Evolutionary conservation across 2,329 filamentous ascomycete species (phyloP).

Genomic region (Xylariaceae sp.): DNA sequence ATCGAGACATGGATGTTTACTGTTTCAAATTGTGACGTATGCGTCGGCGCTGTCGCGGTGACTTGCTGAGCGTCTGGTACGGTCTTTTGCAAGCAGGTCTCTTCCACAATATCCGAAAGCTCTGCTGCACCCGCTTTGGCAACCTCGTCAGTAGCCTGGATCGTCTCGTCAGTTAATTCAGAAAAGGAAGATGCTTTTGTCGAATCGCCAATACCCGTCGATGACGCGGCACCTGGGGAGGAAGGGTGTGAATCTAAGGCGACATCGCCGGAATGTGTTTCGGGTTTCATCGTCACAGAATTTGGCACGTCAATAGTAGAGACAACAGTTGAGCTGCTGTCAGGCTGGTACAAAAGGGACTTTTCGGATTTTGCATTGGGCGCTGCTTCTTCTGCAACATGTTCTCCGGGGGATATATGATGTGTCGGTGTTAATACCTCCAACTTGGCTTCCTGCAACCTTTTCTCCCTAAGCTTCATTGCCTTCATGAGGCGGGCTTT

Average conservation of each 20-base stretch:
- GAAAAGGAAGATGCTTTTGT: constrained; percentile 62
- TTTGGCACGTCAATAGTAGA: constrained; percentile 50
- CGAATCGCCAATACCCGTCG: constrained; percentile 54
- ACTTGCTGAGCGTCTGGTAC: constrained; percentile 5
- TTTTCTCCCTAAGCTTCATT: constrained; percentile 80
- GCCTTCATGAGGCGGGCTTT: constrained; percentile 93
- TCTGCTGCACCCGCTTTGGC: constrained; percentile 13
- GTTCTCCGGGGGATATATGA: constrained; percentile 22
- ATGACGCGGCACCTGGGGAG: constrained; percentile 48
- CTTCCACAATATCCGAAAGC: constrained; percentile 10
- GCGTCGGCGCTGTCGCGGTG: constrained; percentile 6
- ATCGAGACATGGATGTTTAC: constrained; percentile 22
- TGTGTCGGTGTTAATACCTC: constrained; percentile 25
- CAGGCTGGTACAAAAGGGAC: constrained; percentile 27
- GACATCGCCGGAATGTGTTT: constrained; percentile 45
- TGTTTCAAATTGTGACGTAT: constrained; percentile 20
- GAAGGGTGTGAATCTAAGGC: constrained; percentile 55
- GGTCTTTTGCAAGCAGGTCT: constrained; percentile 10
- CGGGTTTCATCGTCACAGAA: constrained; percentile 35
- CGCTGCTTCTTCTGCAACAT: constrained; percentile 26
- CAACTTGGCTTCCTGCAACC: constrained; percentile 36
- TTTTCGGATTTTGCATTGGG: constrained; percentile 25
- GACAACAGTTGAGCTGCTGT: constrained; percentile 46
- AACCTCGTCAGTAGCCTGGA: constrained; percentile 35
- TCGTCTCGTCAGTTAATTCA: constrained; percentile 58